Conservation (phyloP, 192 early-diverging fungal genomes). For the Rhizophlyctis rosea region DNA sequence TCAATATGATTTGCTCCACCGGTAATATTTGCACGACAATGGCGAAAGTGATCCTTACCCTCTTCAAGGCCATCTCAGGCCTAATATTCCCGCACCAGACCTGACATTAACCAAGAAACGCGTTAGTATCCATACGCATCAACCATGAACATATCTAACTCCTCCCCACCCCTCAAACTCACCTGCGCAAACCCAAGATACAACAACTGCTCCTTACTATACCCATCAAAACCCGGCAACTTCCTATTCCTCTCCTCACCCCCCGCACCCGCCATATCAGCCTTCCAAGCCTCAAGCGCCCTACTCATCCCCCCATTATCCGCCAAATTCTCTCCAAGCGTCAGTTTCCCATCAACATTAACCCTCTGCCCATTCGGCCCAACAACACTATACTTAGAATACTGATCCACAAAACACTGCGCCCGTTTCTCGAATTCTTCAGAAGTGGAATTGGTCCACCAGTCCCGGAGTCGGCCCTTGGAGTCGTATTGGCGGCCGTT, state of each 20-base stretch:
- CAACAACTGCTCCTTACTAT: conserved; percentile 46
- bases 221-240: conserved; percentile 36
- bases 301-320: conserved; percentile 62
- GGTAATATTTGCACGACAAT: no score
- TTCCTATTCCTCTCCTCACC: conserved; percentile 24
- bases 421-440: conserved; percentile 47
- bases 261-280: conserved; percentile 3
- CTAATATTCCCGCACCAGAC: conserved; percentile 37
- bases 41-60: conserved; percentile 12
- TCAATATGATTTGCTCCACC: no score
- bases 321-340: conserved; percentile 64
- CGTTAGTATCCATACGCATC: no score
- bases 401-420: conserved; percentile 64
- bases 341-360: conserved; percentile 54
- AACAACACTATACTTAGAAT: conserved; percentile 46
- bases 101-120: no score
- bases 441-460: conserved; percentile 69
- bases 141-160: not conserved
- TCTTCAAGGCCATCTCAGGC: conserved; percentile 16
- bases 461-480: conserved; percentile 40
- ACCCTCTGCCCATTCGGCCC: conserved; percentile 33
- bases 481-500: conserved; percentile 37
- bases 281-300: conserved; percentile 42
- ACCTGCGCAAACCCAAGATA: conserved; percentile 39
- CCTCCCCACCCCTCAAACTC: not conserved